A percentile compares a stretch with the other conserved stretches of the same genome.
Conservation (phyloP, 2,329 filamentous ascomycete species). For the Penicillium glabrum region DNA sequence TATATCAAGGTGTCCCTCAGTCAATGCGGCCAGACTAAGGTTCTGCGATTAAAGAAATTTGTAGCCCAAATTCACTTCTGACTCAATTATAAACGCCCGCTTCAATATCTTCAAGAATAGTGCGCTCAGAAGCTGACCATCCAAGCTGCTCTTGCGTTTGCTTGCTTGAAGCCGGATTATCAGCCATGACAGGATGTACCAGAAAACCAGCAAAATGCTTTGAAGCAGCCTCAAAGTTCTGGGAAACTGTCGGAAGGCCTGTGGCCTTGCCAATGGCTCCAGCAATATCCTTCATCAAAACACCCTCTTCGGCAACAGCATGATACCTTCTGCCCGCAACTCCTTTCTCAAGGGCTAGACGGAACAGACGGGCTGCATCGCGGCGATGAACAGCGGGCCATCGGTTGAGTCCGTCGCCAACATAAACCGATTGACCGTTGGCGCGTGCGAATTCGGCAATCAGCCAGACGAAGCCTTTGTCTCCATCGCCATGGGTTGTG, state of each 20-base stretch:
- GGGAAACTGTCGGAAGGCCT: conserved; percentile 31
- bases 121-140: conserved; percentile 30
- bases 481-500: conserved; percentile 38
- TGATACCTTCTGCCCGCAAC: conserved; percentile 37
- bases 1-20: too few relatives aligned
- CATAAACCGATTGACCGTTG: conserved; percentile 32
- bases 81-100: conserved; percentile 20
- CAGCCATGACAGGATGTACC: conserved; percentile 16
- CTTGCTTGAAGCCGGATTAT: conserved; percentile 37
- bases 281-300: conserved; percentile 38
- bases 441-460: conserved; percentile 27
- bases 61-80: neutral
- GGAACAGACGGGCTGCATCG: conserved; percentile 41
- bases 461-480: conserved; percentile 31
- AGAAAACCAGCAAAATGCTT: conserved; percentile 34
- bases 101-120: conserved; percentile 31
- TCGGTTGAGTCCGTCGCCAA: conserved; percentile 37
- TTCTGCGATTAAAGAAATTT: too few relatives aligned
- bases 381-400: conserved; percentile 40
- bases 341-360: conserved; percentile 42
- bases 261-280: conserved; percentile 35
- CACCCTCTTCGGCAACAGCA: conserved; percentile 36
- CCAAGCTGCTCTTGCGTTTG: conserved; percentile 39
- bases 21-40: too few relatives aligned
- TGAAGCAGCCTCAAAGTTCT: conserved; percentile 27